Evolutionary conservation across 495 filamentous ascomycete genomes (phyloP).

Genomic region (Oleoguttula mirabilis): DNA sequence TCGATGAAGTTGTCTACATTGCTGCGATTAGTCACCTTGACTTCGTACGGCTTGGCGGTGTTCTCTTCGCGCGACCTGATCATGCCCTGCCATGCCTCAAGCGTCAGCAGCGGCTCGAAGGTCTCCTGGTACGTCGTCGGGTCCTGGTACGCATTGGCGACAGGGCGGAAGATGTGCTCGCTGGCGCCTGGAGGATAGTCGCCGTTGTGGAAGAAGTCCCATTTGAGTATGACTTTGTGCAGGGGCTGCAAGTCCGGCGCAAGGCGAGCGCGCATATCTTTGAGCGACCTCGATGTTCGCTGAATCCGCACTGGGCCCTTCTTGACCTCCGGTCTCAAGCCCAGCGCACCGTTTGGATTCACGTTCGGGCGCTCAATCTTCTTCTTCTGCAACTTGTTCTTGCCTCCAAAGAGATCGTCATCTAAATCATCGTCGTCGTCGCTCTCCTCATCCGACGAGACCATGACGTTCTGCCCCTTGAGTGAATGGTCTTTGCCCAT

Average conservation of each 20-base stretch:
- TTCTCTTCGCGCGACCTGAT: constrained; percentile 80
- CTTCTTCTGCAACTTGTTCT: constrained; percentile 15
- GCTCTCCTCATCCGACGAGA: constrained; percentile 58
- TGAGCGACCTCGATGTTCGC: constrained; percentile 61
- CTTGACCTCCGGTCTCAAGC: constrained; percentile 12
- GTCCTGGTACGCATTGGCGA: constrained; percentile 63
- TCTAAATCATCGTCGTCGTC: constrained; percentile 43
- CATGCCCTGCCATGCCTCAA: constrained; percentile 94
- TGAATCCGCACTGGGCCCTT: constrained; percentile 67
- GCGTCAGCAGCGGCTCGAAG: constrained; percentile 79
- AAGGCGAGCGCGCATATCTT: constrained; percentile 86
- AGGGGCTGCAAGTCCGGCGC: constrained; percentile 77
- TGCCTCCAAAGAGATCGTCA: constrained; percentile 20
- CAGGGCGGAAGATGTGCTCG: constrained; percentile 55
- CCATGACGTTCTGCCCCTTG: constrained; percentile 74
- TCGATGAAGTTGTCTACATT: constrained; percentile 89
- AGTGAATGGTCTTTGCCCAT: constrained; percentile 66
- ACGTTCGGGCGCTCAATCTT: constrained; percentile 33
- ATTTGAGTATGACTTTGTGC: constrained; percentile 74
- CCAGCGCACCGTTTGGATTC: constrained; percentile 27
- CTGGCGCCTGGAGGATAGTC: constrained; percentile 65
- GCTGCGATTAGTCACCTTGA: constrained; percentile 73
- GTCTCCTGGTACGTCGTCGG: constrained; percentile 71
- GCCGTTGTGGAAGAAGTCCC: constrained; percentile 83
- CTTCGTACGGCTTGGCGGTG: constrained; percentile 61